These are phyloP conservation scores for Citrus cavaleriei DNA, from an alignment of 345 rosid genomes.

Conservation along the genomic window DNA sequence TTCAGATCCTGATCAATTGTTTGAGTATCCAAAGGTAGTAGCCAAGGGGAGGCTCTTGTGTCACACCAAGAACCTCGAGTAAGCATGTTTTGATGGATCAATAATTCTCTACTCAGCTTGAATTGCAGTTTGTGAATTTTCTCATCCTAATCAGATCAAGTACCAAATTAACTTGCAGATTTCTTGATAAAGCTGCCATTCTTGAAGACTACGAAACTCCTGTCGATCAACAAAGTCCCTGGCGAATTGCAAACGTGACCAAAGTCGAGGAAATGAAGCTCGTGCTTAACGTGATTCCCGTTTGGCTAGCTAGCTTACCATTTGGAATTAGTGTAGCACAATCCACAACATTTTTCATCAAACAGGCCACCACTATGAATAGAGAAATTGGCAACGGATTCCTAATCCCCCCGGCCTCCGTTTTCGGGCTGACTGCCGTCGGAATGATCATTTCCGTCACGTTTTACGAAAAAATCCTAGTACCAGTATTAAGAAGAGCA, in stretches of 20 bases:
- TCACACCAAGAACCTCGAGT: slow-evolving; percentile 68
- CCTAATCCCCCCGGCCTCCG: slow-evolving; percentile 55
- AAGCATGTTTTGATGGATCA: slow-evolving; percentile 20
- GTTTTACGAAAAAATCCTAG: slow-evolving; percentile 50
- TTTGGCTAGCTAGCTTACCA: slow-evolving; percentile 74
- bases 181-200: slow-evolving; percentile 88
- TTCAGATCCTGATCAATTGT: slow-evolving; percentile 41
- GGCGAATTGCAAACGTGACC: slow-evolving; percentile 82
- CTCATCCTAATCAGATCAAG: background rate
- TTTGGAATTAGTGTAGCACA: slow-evolving; percentile 80
- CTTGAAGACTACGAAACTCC: slow-evolving; percentile 33
- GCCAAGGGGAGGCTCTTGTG: slow-evolving; percentile 55
- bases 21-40: slow-evolving; percentile 43
- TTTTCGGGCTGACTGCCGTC: slow-evolving; percentile 44
- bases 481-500: slow-evolving; percentile 39
- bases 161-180: slow-evolving; percentile 41
- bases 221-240: slow-evolving; percentile 47
- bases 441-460: slow-evolving; percentile 58
- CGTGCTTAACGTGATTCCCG: slow-evolving; percentile 79
- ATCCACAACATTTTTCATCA: slow-evolving; percentile 83
- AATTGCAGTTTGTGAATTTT: background rate
- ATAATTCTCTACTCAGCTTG: background rate
- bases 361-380: slow-evolving; percentile 57
- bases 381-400: slow-evolving; percentile 42
- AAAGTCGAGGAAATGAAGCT: slow-evolving; percentile 86